Evolutionary conservation across 75 land plant genomes (phyloP), one percentile per base, ranked within the genome.

Genomic region (Larix kaempferi): DNA sequence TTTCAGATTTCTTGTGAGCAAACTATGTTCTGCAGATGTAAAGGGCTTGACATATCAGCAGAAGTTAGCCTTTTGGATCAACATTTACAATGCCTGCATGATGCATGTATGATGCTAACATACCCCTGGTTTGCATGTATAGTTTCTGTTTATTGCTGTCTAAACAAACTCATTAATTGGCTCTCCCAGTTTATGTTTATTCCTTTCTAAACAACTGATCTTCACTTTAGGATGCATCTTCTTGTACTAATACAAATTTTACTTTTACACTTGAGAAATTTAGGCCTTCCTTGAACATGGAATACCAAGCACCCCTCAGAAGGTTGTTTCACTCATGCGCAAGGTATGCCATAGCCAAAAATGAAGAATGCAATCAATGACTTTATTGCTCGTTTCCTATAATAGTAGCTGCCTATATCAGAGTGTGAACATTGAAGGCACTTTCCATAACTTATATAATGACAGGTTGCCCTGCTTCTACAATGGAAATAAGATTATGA

Each of bases 1-100:
- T 17, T 74, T 67, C 88, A 94, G 94, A 77, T 5, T 78, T 25
- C 77, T 94, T 7, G 74, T 94, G 25, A 83, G 67, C 59, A 92
- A 87, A 89, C 89, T 94, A 58, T 77, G 81, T 21, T 41, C 75
- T 6, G 88, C 91, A 60, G 90, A 87, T 44, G 59, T 94, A 49
- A 59, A 74, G 57, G 84, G 84, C 60, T 84, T 94, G 59, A 83
- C 77, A 16, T 93, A 90, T 84, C 91, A 87, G 52, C 91, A 94
- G 78, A 94, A 92, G 91, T 88, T 94, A 26, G 92, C 98, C 29
- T 94, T 94, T 69, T 94, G 98, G 98, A 94, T 94, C 21, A 94
- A 92, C 77, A 84, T 84, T 14, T 94, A 94, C 74, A 94, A 94
- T 82, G 84, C 87, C 58, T 92, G 93, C 86, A 90, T 94, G 86